Base-by-base conservation (phyloP, 495 filamentous ascomycete genomes). In the Xylaria curta region DNA sequence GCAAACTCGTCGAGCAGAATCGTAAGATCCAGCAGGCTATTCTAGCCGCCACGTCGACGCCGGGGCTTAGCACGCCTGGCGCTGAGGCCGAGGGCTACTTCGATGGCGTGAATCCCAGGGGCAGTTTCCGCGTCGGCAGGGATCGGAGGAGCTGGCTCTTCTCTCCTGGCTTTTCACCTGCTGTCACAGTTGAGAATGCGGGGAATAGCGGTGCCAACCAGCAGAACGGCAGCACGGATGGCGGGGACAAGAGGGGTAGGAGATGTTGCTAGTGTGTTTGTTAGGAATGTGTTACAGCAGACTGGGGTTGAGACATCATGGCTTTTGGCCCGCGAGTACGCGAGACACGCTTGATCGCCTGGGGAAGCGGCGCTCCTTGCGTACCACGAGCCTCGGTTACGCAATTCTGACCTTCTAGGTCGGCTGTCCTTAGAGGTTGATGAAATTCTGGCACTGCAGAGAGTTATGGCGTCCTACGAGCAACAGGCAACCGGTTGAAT, bases 1-100 rank as follows among this genome's bases (percentile, higher is more conserved):
- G 96, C 76, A 97, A 97, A 81, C 85, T 99, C 68, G 95, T 99
- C 40, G 95, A 98, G 85, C 94, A 96, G 85, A 89, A 92, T 74
- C 88, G 92, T 76, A 89, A 88, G 78, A 89, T 90, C 51, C 86
- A 89, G 72, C 85, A 90, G 69, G 85, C 85, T 79, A 76, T 85
- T 70, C 71, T 81, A 0, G 79, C 80, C 2, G 85, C 84, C 1
- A 81, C 86, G n/a, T 79, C 78, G 26, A 80, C 80, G 4, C 77
- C 82, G 0, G 82, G 79, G 26, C 49, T 66, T 56, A 68, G 69
- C 10, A 81, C 80, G 0, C 80, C 76, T 12, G 72, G 72, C 17
- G 74, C 66, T 66, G 79, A 71, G 9, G 69, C 53, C 13, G 78
- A 76, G 33, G 80, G 82, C 13, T 88, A 86, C 73, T 87, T 87